These are phyloP conservation scores for Syzygium aromaticum DNA, from an alignment of 345 rosid species.

Conservation along the genomic window DNA sequence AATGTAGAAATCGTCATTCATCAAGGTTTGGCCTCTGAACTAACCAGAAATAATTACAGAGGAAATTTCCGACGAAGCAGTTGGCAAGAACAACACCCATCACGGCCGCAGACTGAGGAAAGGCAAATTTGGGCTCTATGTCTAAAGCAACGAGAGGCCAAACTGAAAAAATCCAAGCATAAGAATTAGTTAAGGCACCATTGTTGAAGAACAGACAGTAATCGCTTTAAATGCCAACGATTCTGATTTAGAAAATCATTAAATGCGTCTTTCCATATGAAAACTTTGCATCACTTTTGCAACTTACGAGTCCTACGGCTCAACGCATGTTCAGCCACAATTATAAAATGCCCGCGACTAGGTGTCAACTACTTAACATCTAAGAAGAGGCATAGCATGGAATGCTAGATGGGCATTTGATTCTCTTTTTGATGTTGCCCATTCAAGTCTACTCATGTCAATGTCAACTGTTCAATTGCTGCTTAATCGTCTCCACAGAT, in stretches of 20 bases:
- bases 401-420: background rate
- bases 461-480: background rate
- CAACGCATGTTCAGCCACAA: background rate
- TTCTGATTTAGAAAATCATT: background rate
- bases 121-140: constrained; percentile 26
- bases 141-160: constrained; percentile 37
- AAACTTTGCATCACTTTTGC: background rate
- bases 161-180: constrained; percentile 7
- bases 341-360: background rate
- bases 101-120: constrained; percentile 26
- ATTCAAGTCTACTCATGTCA: background rate
- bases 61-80: constrained; percentile 26
- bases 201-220: background rate
- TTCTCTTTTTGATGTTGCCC: background rate
- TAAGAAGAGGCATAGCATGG: background rate
- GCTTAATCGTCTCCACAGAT: background rate
- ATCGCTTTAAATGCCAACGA: background rate
- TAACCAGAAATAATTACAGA: constrained; percentile 35
- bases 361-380: background rate
- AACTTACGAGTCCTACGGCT: background rate
- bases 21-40: background rate
- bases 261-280: background rate
- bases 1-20: background rate
- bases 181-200: background rate
- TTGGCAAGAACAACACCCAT: constrained; percentile 16